These are phyloP conservation scores for Penicillium atrosanguineum DNA, from an alignment of 495 filamentous ascomycete genomes.

Conservation along the genomic window DNA sequence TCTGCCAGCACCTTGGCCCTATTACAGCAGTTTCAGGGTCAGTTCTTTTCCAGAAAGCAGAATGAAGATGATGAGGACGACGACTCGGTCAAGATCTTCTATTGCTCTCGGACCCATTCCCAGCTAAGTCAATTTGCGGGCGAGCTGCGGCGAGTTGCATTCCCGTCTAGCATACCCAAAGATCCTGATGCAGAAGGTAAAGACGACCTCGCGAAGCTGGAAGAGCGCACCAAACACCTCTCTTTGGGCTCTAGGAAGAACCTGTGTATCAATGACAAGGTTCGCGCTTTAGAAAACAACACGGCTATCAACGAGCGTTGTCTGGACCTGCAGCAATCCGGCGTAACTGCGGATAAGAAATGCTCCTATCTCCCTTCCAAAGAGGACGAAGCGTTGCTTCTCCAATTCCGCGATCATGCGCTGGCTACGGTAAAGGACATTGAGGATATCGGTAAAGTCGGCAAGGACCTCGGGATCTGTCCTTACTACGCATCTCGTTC, in stretches of 20 bases:
- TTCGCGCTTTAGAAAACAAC: slow-evolving; percentile 64
- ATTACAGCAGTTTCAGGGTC: slow-evolving; percentile 37
- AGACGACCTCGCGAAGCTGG: slow-evolving; percentile 30
- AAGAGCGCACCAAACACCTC: slow-evolving; percentile 77
- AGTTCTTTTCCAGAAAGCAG: slow-evolving; percentile 38
- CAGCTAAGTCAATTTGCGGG: slow-evolving; percentile 92
- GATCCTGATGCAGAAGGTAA: slow-evolving; percentile 28
- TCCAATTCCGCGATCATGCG: slow-evolving; percentile 85
- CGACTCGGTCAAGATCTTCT: slow-evolving; percentile 77
- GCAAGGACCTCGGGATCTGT: slow-evolving; percentile 78
- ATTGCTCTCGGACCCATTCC: slow-evolving; percentile 92
- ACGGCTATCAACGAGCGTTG: slow-evolving; percentile 96
- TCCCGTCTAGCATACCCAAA: slow-evolving; percentile 59
- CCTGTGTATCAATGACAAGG: slow-evolving; percentile 86
- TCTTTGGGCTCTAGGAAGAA: slow-evolving; percentile 88
- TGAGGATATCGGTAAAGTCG: slow-evolving; percentile 79
- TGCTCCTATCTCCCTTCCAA: slow-evolving; percentile 79
- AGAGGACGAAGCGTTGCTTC: slow-evolving; percentile 65
- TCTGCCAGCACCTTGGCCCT: slow-evolving; percentile 44
- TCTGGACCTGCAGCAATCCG: slow-evolving; percentile 80
- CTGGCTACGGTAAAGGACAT: slow-evolving; percentile 88
- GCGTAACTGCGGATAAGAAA: slow-evolving; percentile 61
- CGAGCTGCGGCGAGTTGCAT: slow-evolving; percentile 77
- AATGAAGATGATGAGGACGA: slow-evolving; percentile 49
- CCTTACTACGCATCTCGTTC: slow-evolving; percentile 93